Evolutionary conservation across 1,139 yeast species (phyloP), one percentile per base, ranked within the genome.

Genomic region (Yamadazyma atlantica): DNA sequence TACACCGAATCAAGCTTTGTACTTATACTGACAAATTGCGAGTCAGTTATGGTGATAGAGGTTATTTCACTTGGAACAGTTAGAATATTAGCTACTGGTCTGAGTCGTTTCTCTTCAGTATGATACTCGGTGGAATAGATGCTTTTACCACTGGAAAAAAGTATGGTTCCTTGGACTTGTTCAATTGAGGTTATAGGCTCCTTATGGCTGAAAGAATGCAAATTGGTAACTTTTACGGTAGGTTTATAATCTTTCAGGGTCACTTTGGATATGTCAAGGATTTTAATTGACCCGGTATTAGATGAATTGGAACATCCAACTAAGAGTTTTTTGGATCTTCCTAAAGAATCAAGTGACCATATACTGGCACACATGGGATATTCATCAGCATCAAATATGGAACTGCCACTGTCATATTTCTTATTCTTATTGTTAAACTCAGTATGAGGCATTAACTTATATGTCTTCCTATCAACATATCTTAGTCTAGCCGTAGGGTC

Each of bases 1-100:
- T 51, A 62, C 3, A 66, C 51, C 0, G 80, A 73, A 41, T 73
- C 76, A 35, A 54, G 57, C 11, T 62, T 64, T 0, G 80, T 70
- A 1, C 73, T 58, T 2, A 74, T 54, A 16, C 58, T 48, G 2
- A 71, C 32, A 3, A 49, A 8, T 42, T 47, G 42, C 2, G 49
- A 52, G 2, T 51, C 53, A 3, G 51, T 45, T 7, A 62, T 57
- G 8, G 57, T 52, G 29, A 77, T 52, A 2, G 63, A 60, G 0
- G 60, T 55, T 6, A 77, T 56, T 1, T 63, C 62, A 22, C 80
- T 73, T 0, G 68, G 54, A 25, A 74, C 57, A 0, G 62, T 48
- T 11, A 52, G 50, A 3, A 62, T 43, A 1, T 54, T 48, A 1
- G 53, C 48, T 0, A 65, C 54, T 0, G 64, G 63, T 12, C 56